These are phyloP conservation scores for Ceratobasidium sp. DNA, from an alignment of 1,284 basidiomycete species.

Conservation along the genomic window DNA sequence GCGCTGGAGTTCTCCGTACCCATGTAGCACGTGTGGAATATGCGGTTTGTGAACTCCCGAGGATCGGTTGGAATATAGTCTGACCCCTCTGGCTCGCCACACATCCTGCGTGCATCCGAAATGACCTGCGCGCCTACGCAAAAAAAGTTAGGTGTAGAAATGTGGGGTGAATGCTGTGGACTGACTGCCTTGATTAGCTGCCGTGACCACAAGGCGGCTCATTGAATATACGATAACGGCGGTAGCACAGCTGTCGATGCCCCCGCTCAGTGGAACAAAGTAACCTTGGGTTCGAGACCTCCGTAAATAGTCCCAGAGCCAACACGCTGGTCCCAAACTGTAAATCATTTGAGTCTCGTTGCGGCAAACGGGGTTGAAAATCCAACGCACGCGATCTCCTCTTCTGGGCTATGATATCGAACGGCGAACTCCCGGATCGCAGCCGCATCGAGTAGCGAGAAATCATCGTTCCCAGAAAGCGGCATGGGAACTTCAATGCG, in stretches of 20 bases:
- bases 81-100: conserved; percentile 84
- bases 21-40: conserved; percentile 99
- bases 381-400: conserved; percentile 92
- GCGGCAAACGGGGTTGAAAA: conserved; percentile 13
- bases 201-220: conserved; percentile 90
- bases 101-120: conserved; percentile 89
- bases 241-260: conserved; percentile 97
- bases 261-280: conserved; percentile 97
- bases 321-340: conserved; percentile 96
- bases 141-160: conserved; percentile 33
- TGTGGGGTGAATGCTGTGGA: conserved; percentile 46
- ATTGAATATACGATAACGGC: conserved; percentile 96
- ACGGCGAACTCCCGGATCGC: conserved; percentile 69
- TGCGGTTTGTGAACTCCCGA: conserved; percentile 84
- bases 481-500: conserved; percentile 84
- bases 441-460: conserved; percentile 68
- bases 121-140: conserved; percentile 88
- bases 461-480: conserved; percentile 80
- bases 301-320: conserved; percentile 99
- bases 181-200: conserved; percentile 78
- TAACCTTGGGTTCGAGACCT: conserved; percentile 95
- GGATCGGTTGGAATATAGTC: conserved; percentile 88
- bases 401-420: conserved; percentile 89
- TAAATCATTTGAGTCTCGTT: conserved; percentile 22
- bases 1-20: conserved; percentile 94